Conservation (phyloP, 2,329 filamentous ascomycete species). For the Emergomyces pasteurianus region DNA sequence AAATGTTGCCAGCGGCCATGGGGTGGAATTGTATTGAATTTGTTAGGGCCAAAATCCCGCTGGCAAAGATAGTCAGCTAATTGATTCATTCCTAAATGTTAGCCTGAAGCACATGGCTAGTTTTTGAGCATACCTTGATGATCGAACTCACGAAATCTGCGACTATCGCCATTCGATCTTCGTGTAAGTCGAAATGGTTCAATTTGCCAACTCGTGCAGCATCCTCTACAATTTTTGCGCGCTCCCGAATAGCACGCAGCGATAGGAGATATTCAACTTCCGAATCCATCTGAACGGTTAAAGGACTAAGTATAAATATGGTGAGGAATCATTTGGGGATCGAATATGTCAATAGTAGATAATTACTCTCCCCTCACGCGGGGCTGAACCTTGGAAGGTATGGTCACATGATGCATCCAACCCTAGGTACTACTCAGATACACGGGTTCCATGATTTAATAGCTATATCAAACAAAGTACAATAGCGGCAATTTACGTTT, state of each 20-base stretch:
- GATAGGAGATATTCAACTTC: slow-evolving; percentile 24
- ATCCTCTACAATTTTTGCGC: slow-evolving; percentile 21
- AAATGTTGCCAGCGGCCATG: slow-evolving; percentile 53
- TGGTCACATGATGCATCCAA: neutral
- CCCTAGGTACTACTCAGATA: neutral
- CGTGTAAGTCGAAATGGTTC: slow-evolving; percentile 33
- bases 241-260: slow-evolving; percentile 27
- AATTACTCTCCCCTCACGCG: neutral
- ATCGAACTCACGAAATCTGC: slow-evolving; percentile 34
- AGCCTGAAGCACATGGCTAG: neutral
- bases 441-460: neutral
- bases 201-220: slow-evolving; percentile 30
- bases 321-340: neutral
- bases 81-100: too few relatives aligned
- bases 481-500: neutral
- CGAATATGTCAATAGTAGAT: neutral
- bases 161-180: slow-evolving; percentile 26
- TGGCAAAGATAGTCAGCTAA: slow-evolving; percentile 14
- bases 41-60: slow-evolving; percentile 42
- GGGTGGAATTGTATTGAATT: slow-evolving; percentile 38
- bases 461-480: neutral
- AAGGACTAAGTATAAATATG: neutral
- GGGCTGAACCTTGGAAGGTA: neutral
- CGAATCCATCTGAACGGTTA: slow-evolving; percentile 2
- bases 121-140: slow-evolving; percentile 26